These are phyloP conservation scores for Chalaropsis thielavioides DNA, from an alignment of 2,329 filamentous ascomycete species.

Conservation along the genomic window DNA sequence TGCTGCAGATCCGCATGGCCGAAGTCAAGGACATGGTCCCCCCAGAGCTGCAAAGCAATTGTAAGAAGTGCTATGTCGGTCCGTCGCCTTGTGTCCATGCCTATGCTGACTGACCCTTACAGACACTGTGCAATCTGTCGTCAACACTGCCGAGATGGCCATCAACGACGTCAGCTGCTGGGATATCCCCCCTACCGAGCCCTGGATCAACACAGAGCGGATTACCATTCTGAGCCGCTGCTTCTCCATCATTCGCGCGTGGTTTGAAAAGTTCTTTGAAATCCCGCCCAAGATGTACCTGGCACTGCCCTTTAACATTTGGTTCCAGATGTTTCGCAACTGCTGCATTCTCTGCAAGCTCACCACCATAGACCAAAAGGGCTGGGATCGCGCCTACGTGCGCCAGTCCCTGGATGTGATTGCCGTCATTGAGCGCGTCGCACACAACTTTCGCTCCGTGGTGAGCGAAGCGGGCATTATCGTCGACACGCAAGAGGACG, in stretches of 20 bases:
- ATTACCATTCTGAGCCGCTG: conserved; percentile 12
- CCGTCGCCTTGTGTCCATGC: too few species aligned
- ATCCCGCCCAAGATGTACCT: conserved; percentile 12
- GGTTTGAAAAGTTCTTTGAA: conserved; percentile 11
- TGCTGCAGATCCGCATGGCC: conserved; percentile 11
- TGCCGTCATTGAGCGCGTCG: conserved; percentile 7
- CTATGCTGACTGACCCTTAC: not conserved
- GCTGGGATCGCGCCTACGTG: conserved; percentile 13
- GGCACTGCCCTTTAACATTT: conserved; percentile 12
- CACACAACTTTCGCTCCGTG: conserved; percentile 2
- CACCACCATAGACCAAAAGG: conserved; percentile 12
- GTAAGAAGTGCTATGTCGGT: conserved; percentile 8
- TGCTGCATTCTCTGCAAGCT: conserved; percentile 16
- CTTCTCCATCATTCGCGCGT: conserved; percentile 9
- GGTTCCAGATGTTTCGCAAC: conserved; percentile 16
- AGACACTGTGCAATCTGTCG: conserved; percentile 11
- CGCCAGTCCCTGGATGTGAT: conserved; percentile 12
- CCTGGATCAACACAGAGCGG: conserved; percentile 14
- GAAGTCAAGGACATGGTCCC: conserved; percentile 10
- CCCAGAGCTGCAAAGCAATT: conserved; percentile 1
- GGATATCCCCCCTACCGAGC: conserved; percentile 5
- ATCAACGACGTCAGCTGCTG: conserved; percentile 16
- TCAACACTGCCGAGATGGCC: conserved; percentile 14
- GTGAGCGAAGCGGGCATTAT: conserved; percentile 7
- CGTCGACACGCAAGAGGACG: conserved; percentile 8